A percentile compares a stretch with the other conserved stretches of the same genome.
phyloP scores from a whole-genome alignment of 345 rosid genomes.

The Citrus reticulata region DNA sequence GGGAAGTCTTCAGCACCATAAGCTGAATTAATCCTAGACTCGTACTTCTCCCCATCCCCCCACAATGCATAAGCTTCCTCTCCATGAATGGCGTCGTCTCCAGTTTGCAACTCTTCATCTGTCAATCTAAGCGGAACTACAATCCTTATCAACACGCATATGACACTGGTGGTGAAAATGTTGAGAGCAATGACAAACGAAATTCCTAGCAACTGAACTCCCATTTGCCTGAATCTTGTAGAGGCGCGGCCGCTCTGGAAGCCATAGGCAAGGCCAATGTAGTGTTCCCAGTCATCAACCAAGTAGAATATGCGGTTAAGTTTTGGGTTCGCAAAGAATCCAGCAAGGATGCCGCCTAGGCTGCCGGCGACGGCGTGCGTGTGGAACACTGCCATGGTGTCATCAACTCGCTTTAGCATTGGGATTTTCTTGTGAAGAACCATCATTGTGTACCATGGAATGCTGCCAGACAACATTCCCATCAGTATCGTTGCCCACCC shows the following conservation, averaged over 20 bases:
- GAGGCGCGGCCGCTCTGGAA: constrained; percentile 17
- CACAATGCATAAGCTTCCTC: constrained; percentile 69
- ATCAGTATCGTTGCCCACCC: constrained; percentile 70
- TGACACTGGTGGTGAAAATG: constrained; percentile 32
- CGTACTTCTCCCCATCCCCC: constrained; percentile 72
- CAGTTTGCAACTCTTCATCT: constrained; percentile 50
- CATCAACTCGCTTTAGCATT: constrained; percentile 56
- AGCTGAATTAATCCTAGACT: constrained; percentile 40
- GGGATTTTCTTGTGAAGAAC: constrained; percentile 63
- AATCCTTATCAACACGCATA: constrained; percentile 38
- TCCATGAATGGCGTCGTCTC: constrained; percentile 66
- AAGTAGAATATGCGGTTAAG: constrained; percentile 50
- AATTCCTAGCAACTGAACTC: constrained; percentile 52
- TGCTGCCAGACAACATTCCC: constrained; percentile 67
- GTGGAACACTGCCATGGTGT: constrained; percentile 74
- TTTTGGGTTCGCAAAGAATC: constrained; percentile 63
- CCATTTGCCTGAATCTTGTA: constrained; percentile 55
- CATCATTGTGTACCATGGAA: constrained; percentile 77
- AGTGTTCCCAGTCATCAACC: constrained; percentile 34
- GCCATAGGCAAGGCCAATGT: constrained; percentile 52
- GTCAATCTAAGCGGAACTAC: constrained; percentile 48
- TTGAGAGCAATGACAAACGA: constrained; percentile 36
- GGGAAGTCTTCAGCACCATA: constrained; percentile 37
- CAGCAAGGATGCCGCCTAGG: constrained; percentile 59
- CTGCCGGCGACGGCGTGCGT: constrained; percentile 65